Base-by-base conservation (phyloP, 139 green algal species). In the Volvox reticuliferus region DNA sequence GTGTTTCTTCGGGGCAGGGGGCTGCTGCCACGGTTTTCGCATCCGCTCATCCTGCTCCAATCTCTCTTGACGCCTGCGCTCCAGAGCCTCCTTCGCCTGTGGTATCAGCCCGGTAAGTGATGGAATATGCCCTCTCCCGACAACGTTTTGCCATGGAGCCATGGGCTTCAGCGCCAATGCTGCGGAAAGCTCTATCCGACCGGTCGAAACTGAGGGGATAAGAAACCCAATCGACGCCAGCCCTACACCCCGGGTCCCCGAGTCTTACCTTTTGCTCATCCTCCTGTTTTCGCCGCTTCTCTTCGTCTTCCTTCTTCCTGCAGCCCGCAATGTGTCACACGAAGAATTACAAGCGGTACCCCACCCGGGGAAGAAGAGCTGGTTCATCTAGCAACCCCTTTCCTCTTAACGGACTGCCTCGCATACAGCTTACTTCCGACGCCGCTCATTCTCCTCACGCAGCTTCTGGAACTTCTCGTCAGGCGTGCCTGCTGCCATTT, bases 1-100 rank as follows among this genome's bases (percentile, higher is more conserved):
- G 20, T 79, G 86, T 75, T 95, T 96, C n/a, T 94, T 94, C 44
- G 93, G 87, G 0, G 92, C 83, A 32, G 92, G 88, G 21, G 94
- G 94, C 89, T 92, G 82, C 76, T 94, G 92, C 86, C 81, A 92
- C 1, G 94, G 94, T 62, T 94, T 93, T 2, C 94, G 93, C 94
- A 96, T 96, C 67, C 94, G 93, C 78, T 96, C 88, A 68, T 96
- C 94, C 83, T 94, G 83, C 35, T 93, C 86, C 37, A 87, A 20
- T 0, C 94, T 89, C 88, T 94, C 78, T 32, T 76, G 18, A 0
- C 77, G 71, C 44, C 93, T 73, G 6, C 85, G 78, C 65, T 96
- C 93, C 73, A 96, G 71, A 0, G 94, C 92, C 24, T 92, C 82
- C 73, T 95, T 94, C 24, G 93, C 71, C 71, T 79, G 71, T 30